Evolutionary conservation across 1,284 basidiomycete species (phyloP).

Genomic region (Trametes pubescens): DNA sequence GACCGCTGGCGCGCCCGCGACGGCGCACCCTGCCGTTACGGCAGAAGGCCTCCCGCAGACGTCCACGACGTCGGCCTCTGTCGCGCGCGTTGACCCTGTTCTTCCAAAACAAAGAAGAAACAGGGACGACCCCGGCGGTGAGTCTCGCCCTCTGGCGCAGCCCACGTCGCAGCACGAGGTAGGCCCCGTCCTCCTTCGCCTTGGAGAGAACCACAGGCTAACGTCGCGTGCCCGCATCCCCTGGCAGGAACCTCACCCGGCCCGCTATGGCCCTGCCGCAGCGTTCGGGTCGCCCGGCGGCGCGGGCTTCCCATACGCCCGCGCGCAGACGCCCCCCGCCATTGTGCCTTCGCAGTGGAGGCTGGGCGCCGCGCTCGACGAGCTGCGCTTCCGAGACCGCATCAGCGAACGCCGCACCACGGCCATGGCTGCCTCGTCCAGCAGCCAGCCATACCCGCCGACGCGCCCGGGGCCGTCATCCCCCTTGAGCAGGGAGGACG

Average conservation of each 20-base stretch:
- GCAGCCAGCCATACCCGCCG: slow-evolving; percentile 11
- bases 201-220: slow-evolving; percentile 29
- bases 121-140: slow-evolving; percentile 38
- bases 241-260: slow-evolving; percentile 9
- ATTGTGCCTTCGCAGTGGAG: slow-evolving; percentile 27
- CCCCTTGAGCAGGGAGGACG: slow-evolving; percentile 21
- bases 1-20: not conserved
- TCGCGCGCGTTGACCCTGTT: slow-evolving; percentile 27
- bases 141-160: slow-evolving; percentile 32
- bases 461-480: slow-evolving; percentile 13
- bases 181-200: slow-evolving; percentile 33
- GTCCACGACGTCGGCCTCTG: slow-evolving; percentile 15
- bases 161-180: slow-evolving; percentile 30
- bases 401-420: slow-evolving; percentile 7
- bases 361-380: slow-evolving; percentile 24
- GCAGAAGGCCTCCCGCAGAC: not conserved
- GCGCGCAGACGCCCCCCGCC: not conserved
- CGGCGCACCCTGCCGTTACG: not conserved
- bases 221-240: not conserved
- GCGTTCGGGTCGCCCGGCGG: not conserved
- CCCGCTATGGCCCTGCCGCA: not conserved
- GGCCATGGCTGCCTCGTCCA: slow-evolving; percentile 8
- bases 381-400: slow-evolving; percentile 20
- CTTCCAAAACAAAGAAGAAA: slow-evolving; percentile 41
- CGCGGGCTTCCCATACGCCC: not conserved